Evolutionary conservation across 352 stramenopile genomes (phyloP).

Genomic region (Halophytophthora polymorphica): DNA sequence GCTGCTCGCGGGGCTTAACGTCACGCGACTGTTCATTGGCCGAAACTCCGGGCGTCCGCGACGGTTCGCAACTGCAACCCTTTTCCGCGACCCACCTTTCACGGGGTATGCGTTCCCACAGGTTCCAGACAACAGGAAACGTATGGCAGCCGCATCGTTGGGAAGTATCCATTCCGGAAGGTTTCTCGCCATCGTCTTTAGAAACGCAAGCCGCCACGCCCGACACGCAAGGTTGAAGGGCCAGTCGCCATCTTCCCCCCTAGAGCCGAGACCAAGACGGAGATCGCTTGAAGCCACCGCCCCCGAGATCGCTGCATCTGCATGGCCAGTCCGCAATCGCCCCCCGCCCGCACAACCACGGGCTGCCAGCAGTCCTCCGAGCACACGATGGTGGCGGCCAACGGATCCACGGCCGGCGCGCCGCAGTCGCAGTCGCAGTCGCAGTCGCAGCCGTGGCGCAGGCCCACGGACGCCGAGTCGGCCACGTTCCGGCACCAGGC

Average conservation of each 20-base stretch:
- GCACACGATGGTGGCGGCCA: constrained; percentile 7
- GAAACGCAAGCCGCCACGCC: too few relatives aligned
- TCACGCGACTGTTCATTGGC: too few relatives aligned
- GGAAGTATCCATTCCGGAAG: too few relatives aligned
- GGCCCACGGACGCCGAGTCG: constrained; percentile 31
- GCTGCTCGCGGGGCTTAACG: too few relatives aligned
- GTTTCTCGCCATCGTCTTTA: too few relatives aligned
- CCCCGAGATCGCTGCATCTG: not conserved
- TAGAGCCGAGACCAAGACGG: too few relatives aligned
- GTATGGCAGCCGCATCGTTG: too few relatives aligned
- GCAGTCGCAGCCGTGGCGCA: constrained; percentile 16
- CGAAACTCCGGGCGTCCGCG: too few relatives aligned
- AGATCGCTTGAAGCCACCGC: not conserved
- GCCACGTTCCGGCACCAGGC: constrained; percentile 75
- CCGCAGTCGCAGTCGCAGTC: not conserved
- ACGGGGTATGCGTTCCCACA: too few relatives aligned
- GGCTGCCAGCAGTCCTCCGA: not conserved
- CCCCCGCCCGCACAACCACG: not conserved
- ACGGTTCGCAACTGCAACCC: too few relatives aligned
- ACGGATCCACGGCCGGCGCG: constrained; percentile 7
- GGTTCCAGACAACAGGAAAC: too few relatives aligned
- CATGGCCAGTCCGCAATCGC: not conserved
- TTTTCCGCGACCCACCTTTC: too few relatives aligned
- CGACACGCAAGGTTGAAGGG: constrained; percentile 13
- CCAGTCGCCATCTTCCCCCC: not conserved